Evolutionary conservation across 305 asterid genomes (phyloP), one percentile per base, ranked within the genome.

Genomic region (Coffea humblotiana): DNA sequence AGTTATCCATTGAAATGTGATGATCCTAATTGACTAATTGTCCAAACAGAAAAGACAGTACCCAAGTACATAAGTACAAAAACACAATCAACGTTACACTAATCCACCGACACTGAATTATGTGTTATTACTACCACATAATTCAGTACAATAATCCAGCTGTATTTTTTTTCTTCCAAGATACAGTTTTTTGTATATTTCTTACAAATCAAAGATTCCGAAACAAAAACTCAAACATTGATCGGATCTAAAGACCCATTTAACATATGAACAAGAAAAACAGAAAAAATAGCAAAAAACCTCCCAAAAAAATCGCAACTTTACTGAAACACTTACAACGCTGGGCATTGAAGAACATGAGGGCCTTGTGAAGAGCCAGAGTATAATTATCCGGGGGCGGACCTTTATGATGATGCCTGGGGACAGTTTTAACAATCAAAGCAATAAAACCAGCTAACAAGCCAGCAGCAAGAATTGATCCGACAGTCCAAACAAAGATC

Each of bases 341-440:
- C 88, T 93, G 98, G 49, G 92, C 97, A 82, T 95, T 92, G 79
- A 95, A 95, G 90, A 95, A 95, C 96, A 92, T 92, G 79, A 95
- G 96, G 1, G 97, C 97, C 84, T 92, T 92, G 74, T 88, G 92
- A 21, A 95, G 90, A 63, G 99, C 99, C 14, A 85, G 78, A 3
- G 99, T 92, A 79, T 93, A 95, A 81, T 95, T 93, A 87, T 95
- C 98, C 76, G 97, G 96, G 49, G 97, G 97, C 58, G 97, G 97
- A 32, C 86, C 87, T 11, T 75, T 89, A 75, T 82, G 90, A 85
- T 90, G 94, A 84, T 90, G 97, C 48, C 91, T 89, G 12, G 99
- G 99, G 81, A 90, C 99, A 74, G 90, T 86, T 86, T 95, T 94
- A 21, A 92, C 92, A 29, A 94, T 91, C 86, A 95, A 69, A 43